phyloP scores from a whole-genome alignment of 768 basidiomycete genomes.

The Phaeotremella skinneri region DNA sequence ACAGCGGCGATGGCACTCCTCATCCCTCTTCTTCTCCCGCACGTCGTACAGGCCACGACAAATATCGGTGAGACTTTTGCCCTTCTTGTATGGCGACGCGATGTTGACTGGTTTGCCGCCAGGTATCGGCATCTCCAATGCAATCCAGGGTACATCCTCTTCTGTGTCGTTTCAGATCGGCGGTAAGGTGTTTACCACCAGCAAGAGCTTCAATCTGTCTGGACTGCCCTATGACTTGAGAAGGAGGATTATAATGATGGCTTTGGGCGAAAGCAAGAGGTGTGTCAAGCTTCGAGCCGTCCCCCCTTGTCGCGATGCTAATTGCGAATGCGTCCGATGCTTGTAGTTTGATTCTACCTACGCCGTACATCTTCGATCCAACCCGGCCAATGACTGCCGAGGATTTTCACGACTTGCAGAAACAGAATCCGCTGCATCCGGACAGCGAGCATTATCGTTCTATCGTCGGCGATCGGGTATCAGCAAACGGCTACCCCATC shows the following conservation, averaged over 20 bases:
- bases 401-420: constrained; percentile 16
- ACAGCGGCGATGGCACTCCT: constrained; percentile 37
- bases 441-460: constrained; percentile 30
- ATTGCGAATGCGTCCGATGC: too few relatives aligned
- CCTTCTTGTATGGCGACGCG: background rate
- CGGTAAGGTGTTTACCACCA: constrained; percentile 31
- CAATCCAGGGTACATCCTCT: constrained; percentile 30
- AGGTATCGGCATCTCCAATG: constrained; percentile 45
- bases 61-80: constrained; percentile 26
- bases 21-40: constrained; percentile 31
- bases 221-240: constrained; percentile 38
- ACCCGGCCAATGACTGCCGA: constrained; percentile 14
- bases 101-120: background rate
- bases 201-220: constrained; percentile 30
- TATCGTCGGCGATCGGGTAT: constrained; percentile 30
- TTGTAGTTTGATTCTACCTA: constrained; percentile 34
- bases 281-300: constrained; percentile 11
- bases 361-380: constrained; percentile 22
- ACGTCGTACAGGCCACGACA: constrained; percentile 27
- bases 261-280: constrained; percentile 32
- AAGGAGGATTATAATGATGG: constrained; percentile 36
- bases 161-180: constrained; percentile 42
- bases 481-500: constrained; percentile 41
- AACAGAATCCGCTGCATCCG: constrained; percentile 32
- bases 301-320: background rate